Evolutionary conservation across 139 green algal species (phyloP).

Genomic region (Penium margaritaceum): DNA sequence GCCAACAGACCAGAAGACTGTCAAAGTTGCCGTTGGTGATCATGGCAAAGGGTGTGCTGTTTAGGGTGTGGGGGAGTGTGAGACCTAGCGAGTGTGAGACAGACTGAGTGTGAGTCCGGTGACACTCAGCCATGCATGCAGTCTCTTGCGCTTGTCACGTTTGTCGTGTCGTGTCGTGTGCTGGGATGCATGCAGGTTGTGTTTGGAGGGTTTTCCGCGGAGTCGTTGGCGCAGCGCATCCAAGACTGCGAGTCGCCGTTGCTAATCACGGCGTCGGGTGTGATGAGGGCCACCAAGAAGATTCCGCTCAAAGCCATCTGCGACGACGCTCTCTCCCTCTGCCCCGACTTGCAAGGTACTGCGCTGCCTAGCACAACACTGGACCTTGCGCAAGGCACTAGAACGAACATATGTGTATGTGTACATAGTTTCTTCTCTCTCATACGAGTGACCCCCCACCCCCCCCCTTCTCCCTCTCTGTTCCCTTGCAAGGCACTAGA

Average conservation of each 20-base stretch:
- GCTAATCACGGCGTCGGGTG: constrained; percentile 65
- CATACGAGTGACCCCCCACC: no score
- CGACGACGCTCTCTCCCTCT: constrained; percentile 12
- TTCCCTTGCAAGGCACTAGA: no score
- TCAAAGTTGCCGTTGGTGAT: neutral
- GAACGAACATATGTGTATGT: neutral
- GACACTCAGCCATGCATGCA: neutral
- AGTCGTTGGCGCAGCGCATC: constrained; percentile 69
- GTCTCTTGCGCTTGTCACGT: neutral
- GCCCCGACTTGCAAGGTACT: no score
- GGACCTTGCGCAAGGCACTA: neutral
- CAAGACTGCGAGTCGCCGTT: constrained; percentile 57
- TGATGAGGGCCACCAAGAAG: constrained; percentile 71
- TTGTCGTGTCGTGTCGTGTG: neutral
- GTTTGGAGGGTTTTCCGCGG: constrained; percentile 88
- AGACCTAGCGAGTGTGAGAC: no score
- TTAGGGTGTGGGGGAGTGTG: no score
- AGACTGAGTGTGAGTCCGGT: neutral
- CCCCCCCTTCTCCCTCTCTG: no score
- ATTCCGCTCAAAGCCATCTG: constrained; percentile 73
- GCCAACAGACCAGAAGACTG: neutral
- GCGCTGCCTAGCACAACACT: neutral
- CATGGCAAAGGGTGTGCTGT: neutral
- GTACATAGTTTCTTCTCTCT: no score
- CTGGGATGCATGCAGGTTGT: constrained; percentile 61